Conservation (phyloP, 164 flowering plant genomes). For the Vitis vinifera region DNA sequence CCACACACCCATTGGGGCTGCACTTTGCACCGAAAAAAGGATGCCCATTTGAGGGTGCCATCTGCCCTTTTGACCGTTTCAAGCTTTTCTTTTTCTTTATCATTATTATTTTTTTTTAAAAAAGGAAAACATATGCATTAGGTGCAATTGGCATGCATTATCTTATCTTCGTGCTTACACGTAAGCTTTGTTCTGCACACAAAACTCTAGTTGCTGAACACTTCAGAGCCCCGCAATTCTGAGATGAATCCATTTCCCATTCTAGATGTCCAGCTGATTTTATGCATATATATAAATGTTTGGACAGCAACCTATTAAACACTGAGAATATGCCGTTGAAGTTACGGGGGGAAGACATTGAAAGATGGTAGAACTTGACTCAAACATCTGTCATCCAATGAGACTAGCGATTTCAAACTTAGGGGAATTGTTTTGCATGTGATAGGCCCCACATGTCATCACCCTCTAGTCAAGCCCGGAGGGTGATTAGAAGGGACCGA, state of each 20-base stretch:
- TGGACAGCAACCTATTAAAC: slow-evolving; percentile 8
- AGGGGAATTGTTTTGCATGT: slow-evolving; percentile 11
- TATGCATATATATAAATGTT: neutral
- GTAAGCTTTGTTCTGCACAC: slow-evolving; percentile 20
- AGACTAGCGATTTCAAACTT: neutral
- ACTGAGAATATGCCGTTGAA: neutral
- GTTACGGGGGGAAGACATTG: slow-evolving; percentile 1
- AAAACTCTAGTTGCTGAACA: slow-evolving; percentile 2
- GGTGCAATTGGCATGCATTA: slow-evolving; percentile 21
- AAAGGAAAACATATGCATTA: neutral
- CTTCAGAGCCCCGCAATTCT: neutral
- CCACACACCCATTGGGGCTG: neutral
- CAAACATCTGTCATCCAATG: slow-evolving; percentile 6
- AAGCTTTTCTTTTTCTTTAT: neutral
- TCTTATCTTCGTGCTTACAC: slow-evolving; percentile 35
- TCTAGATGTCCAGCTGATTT: too few relatives aligned
- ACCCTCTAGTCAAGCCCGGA: slow-evolving; percentile 5
- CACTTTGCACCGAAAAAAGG: slow-evolving; percentile 21
- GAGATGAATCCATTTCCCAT: neutral
- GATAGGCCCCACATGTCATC: slow-evolving; percentile 15
- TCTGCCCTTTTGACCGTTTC: slow-evolving; percentile 24
- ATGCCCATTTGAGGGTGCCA: slow-evolving; percentile 7
- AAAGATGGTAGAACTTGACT: slow-evolving; percentile 18
- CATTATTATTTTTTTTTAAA: too few relatives aligned
- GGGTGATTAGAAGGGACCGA: slow-evolving; percentile 14